Evolutionary conservation across 2,329 filamentous ascomycete genomes (phyloP).

Genomic region (Fusarium sacchari): DNA sequence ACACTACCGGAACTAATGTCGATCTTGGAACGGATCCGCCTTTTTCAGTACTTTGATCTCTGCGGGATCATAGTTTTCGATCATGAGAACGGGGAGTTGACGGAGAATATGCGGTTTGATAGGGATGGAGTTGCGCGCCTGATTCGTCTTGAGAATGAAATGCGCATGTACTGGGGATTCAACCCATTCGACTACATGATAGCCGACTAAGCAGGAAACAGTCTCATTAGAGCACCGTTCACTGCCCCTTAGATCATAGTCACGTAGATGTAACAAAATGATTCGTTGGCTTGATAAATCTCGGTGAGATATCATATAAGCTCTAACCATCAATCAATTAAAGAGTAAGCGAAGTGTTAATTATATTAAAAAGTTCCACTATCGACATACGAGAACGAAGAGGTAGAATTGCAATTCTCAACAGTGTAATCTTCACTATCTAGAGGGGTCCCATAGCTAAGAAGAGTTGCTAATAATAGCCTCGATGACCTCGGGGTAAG

Average conservation of each 20-base stretch:
- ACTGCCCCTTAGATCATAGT: no score
- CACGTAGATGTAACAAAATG: neutral
- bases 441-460: neutral
- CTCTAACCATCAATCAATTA: no score
- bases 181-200: neutral
- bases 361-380: neutral
- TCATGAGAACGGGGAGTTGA: neutral
- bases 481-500: neutral
- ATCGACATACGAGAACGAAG: neutral
- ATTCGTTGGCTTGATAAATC: no score
- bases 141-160: neutral
- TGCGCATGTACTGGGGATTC: neutral
- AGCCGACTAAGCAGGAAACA: neutral
- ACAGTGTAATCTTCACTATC: neutral
- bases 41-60: neutral
- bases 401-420: fast-evolving
- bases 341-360: fast-evolving
- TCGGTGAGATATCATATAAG: no score
- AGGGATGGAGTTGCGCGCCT: neutral
- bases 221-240: no score
- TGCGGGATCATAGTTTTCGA: neutral
- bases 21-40: neutral
- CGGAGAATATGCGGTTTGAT: neutral
- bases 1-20: neutral
- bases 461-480: neutral